These are phyloP conservation scores for Taxawa tesnikishii DNA, from an alignment of 2,329 filamentous ascomycete species.

Conservation along the genomic window DNA sequence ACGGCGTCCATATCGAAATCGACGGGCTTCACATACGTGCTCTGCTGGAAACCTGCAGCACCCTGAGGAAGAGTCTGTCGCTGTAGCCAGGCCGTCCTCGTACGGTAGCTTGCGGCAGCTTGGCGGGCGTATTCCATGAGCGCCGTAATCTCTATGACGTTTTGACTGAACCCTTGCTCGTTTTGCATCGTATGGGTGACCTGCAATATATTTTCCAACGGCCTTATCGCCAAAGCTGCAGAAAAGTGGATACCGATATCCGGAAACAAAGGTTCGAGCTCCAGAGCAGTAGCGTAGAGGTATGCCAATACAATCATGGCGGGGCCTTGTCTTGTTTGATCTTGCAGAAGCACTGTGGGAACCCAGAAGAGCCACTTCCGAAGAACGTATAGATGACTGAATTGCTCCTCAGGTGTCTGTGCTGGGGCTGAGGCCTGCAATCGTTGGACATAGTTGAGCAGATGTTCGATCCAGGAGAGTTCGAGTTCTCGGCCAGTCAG, in stretches of 20 bases:
- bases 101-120: conserved; percentile 28
- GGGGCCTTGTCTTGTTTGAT: conserved; percentile 61
- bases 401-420: conserved; percentile 61
- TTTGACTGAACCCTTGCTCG: conserved; percentile 26
- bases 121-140: conserved; percentile 35
- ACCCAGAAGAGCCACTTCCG: conserved; percentile 95
- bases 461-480: conserved; percentile 35
- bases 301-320: conserved; percentile 78
- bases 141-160: conserved; percentile 29
- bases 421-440: conserved; percentile 27
- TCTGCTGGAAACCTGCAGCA: conserved; percentile 17
- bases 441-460: conserved; percentile 34
- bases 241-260: conserved; percentile 81
- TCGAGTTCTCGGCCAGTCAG: conserved; percentile 32
- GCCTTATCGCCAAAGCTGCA: conserved; percentile 53
- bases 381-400: conserved; percentile 77
- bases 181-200: conserved; percentile 56
- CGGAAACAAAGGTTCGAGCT: conserved; percentile 82
- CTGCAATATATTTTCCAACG: conserved; percentile 76
- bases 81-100: conserved; percentile 24
- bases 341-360: conserved; percentile 70
- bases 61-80: conserved; percentile 22
- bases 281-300: conserved; percentile 78
- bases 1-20: conserved; percentile 26
- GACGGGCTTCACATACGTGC: conserved; percentile 22